phyloP scores from a whole-genome alignment of 108 stramenopile species.

The Seminavis robusta region DNA sequence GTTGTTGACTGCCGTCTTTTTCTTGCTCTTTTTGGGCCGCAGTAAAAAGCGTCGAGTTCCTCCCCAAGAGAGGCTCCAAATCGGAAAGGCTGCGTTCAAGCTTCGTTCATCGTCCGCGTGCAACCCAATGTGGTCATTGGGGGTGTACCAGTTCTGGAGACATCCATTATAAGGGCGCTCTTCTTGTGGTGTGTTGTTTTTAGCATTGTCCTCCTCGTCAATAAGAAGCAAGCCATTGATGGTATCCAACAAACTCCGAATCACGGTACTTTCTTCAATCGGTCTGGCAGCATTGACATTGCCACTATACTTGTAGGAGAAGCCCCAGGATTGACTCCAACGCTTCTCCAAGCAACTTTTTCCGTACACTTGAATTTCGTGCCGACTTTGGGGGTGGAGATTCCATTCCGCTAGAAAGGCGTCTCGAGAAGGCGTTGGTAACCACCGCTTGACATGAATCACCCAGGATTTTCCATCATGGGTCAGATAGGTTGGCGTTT shows the following conservation, averaged over 20 bases:
- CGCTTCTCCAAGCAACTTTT: constrained; percentile 28
- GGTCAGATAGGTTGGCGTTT: no score
- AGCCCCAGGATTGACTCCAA: constrained; percentile 38
- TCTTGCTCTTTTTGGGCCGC: constrained; percentile 9
- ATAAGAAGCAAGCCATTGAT: not conserved
- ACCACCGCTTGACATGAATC: not conserved
- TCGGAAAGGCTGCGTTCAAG: constrained; percentile 23
- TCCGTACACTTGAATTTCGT: constrained; percentile 23
- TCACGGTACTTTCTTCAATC: not conserved
- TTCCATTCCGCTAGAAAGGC: constrained; percentile 23
- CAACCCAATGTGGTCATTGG: constrained; percentile 34
- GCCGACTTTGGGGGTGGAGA: constrained; percentile 18
- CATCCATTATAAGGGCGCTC: constrained; percentile 31
- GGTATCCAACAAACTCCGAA: constrained; percentile 4
- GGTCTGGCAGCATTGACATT: not conserved
- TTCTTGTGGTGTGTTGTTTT: not conserved
- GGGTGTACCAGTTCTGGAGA: constrained; percentile 56
- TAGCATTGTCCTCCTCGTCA: not conserved
- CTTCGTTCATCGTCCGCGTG: constrained; percentile 45
- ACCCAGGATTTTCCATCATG: constrained; percentile 11
- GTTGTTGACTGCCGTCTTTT: no score
- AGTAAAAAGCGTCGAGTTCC: constrained; percentile 48
- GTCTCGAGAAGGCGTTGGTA: not conserved
- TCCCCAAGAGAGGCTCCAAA: constrained; percentile 44
- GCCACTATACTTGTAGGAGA: no score